Evolutionary conservation across 169 alveolate genomes (phyloP).

Genomic region (Plasmodium cynomolgi): DNA sequence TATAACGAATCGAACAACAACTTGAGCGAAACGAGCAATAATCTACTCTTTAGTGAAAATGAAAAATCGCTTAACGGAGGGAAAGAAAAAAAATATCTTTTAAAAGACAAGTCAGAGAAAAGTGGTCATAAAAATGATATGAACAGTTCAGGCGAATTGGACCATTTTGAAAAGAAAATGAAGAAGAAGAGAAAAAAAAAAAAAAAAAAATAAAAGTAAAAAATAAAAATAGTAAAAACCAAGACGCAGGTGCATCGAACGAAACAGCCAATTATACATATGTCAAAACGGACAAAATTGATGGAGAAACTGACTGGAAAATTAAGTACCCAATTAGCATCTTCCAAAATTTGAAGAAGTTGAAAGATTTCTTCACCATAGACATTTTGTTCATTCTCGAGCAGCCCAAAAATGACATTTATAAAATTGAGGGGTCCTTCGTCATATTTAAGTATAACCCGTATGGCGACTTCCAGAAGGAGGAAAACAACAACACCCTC

Average conservation of each 20-base stretch:
- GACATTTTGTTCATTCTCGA: conserved; percentile 85
- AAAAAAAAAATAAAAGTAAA: conserved; percentile 75
- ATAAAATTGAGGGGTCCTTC: conserved; percentile 89
- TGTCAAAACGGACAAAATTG: conserved; percentile 98
- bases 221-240: not conserved
- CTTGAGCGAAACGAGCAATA: conserved; percentile 56
- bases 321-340: conserved; percentile 92
- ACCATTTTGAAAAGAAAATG: not conserved
- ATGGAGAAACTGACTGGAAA: conserved; percentile 99
- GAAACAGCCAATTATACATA: conserved; percentile 83
- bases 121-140: conserved; percentile 9
- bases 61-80: conserved; percentile 41
- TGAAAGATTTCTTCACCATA: conserved; percentile 81
- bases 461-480: conserved; percentile 65
- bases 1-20: conserved; percentile 60
- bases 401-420: conserved; percentile 91
- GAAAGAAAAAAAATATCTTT: conserved; percentile 2
- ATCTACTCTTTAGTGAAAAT: conserved; percentile 61
- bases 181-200: conserved; percentile 4
- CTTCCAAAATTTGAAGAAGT: conserved; percentile 85
- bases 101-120: conserved; percentile 1
- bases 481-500: conserved; percentile 22
- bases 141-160: not conserved
- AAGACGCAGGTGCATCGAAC: conserved; percentile 21
- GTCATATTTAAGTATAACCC: conserved; percentile 78